phyloP scores from a whole-genome alignment of 225 moss, liverwort and hornwort species.

The Marchantia polymorpha region DNA sequence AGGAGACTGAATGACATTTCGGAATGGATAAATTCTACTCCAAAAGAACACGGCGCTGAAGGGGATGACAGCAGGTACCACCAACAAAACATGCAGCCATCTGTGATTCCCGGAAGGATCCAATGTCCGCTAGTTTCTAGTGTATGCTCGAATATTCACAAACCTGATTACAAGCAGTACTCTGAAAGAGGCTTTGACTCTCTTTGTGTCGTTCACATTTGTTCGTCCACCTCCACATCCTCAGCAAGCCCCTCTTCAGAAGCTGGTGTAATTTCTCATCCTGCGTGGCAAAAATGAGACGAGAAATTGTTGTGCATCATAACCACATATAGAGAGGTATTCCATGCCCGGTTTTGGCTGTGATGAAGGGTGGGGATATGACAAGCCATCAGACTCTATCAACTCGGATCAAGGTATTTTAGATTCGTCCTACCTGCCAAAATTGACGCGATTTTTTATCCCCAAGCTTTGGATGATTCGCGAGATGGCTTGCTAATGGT shows the following conservation, averaged over 20 bases:
- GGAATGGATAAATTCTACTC: not conserved
- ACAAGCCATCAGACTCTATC: too few relatives aligned
- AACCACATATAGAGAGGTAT: too few relatives aligned
- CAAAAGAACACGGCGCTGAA: not conserved
- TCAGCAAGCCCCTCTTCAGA: slow-evolving; percentile 9
- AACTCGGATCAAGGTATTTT: not conserved
- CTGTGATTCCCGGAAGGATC: too few relatives aligned
- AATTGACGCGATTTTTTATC: not conserved
- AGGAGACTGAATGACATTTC: not conserved
- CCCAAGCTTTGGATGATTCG: not conserved
- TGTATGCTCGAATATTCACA: not conserved
- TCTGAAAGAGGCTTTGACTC: not conserved
- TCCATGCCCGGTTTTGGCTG: too few relatives aligned
- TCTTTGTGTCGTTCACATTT: not conserved
- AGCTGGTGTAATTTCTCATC: slow-evolving; percentile 8
- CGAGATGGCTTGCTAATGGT: not conserved
- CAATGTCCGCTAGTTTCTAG: not conserved
- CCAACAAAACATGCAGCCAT: too few relatives aligned
- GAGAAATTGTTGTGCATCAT: not conserved
- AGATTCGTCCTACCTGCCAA: slow-evolving; percentile 5
- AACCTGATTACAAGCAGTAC: slow-evolving; percentile 10
- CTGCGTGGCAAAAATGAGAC: slow-evolving; percentile 1
- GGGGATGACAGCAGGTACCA: too few relatives aligned
- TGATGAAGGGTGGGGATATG: not conserved
- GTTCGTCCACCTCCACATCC: slow-evolving; percentile 19